Evolutionary conservation across 306 rosid species (phyloP).

Genomic region (Prinsepia uniflora): DNA sequence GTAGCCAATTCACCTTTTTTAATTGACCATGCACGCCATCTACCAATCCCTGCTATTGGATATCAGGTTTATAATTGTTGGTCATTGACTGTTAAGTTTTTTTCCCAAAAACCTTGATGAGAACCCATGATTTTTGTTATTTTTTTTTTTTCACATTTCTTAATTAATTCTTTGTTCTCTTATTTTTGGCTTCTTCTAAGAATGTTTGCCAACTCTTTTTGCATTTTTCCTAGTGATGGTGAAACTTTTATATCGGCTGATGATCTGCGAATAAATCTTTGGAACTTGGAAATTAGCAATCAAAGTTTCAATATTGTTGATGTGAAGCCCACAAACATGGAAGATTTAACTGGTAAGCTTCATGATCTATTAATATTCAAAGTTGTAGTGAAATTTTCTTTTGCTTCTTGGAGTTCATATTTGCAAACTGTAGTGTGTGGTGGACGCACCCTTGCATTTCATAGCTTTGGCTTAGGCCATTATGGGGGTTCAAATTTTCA

Average conservation of each 20-base stretch:
- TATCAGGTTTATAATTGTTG: background rate
- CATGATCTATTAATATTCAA: background rate
- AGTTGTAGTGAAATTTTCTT: background rate
- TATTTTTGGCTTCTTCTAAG: constrained; percentile 13
- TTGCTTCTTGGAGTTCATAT: background rate
- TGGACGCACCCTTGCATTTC: background rate
- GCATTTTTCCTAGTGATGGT: constrained; percentile 59
- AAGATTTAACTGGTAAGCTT: constrained; percentile 91
- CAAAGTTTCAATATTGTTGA: constrained; percentile 98
- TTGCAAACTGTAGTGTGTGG: background rate
- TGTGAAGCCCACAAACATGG: constrained; percentile 99
- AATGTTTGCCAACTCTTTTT: constrained; percentile 23
- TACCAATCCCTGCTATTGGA: background rate
- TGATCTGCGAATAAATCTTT: constrained; percentile 96
- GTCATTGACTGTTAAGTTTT: background rate
- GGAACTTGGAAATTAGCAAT: constrained; percentile 96
- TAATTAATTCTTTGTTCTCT: background rate
- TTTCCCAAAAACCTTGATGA: background rate
- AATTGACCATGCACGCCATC: background rate
- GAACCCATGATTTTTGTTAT: constrained; percentile 4
- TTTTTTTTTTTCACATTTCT: background rate
- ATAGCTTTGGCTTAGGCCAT: background rate
- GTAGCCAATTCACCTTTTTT: background rate
- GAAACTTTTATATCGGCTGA: constrained; percentile 99
- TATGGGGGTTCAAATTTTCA: background rate